phyloP scores from a whole-genome alignment of 192 early-diverging fungal species.

The Podila clonocystis region DNA sequence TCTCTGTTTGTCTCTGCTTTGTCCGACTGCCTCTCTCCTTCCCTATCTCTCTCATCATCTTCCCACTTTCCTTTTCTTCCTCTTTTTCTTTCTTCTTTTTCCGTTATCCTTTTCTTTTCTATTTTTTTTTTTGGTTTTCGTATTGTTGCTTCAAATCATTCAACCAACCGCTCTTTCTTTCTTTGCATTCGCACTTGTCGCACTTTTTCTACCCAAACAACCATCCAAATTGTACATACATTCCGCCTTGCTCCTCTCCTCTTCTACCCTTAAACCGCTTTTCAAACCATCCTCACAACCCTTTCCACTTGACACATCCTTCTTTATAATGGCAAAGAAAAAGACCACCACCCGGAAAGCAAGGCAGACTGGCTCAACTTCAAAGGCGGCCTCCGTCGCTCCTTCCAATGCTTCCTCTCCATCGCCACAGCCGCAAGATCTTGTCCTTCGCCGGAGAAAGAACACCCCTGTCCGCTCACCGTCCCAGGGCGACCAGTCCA shows the following conservation, averaged over 20 bases:
- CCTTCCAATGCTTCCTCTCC: slow-evolving; percentile 37
- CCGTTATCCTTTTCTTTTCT: background rate
- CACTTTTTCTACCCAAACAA: background rate
- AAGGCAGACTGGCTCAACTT: slow-evolving; percentile 9
- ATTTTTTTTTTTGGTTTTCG: background rate
- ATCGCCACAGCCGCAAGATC: slow-evolving; percentile 47
- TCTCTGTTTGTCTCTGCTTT: background rate
- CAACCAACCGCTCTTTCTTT: background rate
- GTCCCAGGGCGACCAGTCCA: slow-evolving; percentile 34
- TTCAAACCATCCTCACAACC: background rate
- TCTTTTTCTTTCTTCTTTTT: background rate
- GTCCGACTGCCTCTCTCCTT: background rate
- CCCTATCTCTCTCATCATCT: background rate
- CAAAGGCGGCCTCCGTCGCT: background rate
- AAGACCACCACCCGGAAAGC: slow-evolving; percentile 30
- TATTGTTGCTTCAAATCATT: background rate
- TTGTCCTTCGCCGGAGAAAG: slow-evolving; percentile 40
- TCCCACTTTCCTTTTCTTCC: background rate
- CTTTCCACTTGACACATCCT: background rate
- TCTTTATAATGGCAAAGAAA: slow-evolving; percentile 31
- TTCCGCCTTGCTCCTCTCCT: background rate
- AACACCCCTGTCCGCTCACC: slow-evolving; percentile 43
- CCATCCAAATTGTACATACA: background rate
- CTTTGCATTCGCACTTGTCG: background rate
- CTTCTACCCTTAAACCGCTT: background rate